phyloP scores from a whole-genome alignment of 768 basidiomycete genomes.

The Lactarius sp. region DNA sequence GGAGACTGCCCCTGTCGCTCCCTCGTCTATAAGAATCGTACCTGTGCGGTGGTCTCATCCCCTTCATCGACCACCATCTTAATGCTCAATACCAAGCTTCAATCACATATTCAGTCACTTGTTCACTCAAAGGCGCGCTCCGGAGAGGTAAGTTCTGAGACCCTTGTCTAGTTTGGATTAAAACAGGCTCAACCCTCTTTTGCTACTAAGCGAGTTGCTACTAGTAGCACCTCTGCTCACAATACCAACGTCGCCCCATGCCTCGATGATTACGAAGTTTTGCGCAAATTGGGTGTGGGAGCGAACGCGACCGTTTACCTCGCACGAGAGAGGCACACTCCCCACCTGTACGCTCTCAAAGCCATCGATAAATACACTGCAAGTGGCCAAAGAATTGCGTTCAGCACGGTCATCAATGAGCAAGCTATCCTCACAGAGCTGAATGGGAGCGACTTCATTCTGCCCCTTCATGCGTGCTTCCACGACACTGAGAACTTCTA shows the following conservation, averaged over 20 bases:
- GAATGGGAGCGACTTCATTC: slow-evolving; percentile 14
- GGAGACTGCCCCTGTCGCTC: background rate
- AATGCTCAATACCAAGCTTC: slow-evolving; percentile 14
- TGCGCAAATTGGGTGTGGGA: slow-evolving; percentile 11
- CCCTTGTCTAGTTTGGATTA: background rate
- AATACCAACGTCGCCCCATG: slow-evolving; percentile 3
- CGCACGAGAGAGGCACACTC: slow-evolving; percentile 16
- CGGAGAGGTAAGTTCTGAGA: background rate
- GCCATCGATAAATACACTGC: slow-evolving; percentile 11
- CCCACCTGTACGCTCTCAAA: slow-evolving; percentile 18
- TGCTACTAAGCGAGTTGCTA: background rate
- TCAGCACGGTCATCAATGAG: slow-evolving; percentile 6
- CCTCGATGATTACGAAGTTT: slow-evolving; percentile 17
- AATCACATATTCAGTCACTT: slow-evolving; percentile 7
- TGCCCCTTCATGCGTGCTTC: slow-evolving; percentile 20
- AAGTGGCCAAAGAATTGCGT: background rate
- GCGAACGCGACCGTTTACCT: slow-evolving; percentile 20
- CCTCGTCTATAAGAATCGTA: background rate
- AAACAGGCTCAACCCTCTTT: background rate
- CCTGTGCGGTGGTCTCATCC: background rate
- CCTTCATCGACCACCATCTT: background rate
- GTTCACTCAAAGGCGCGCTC: background rate
- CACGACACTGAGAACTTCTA: slow-evolving; percentile 18
- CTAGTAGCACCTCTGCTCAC: background rate
- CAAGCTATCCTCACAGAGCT: slow-evolving; percentile 3